These are phyloP conservation scores for Phialophora tarda DNA, from an alignment of 2,329 filamentous ascomycete genomes.

Conservation along the genomic window DNA sequence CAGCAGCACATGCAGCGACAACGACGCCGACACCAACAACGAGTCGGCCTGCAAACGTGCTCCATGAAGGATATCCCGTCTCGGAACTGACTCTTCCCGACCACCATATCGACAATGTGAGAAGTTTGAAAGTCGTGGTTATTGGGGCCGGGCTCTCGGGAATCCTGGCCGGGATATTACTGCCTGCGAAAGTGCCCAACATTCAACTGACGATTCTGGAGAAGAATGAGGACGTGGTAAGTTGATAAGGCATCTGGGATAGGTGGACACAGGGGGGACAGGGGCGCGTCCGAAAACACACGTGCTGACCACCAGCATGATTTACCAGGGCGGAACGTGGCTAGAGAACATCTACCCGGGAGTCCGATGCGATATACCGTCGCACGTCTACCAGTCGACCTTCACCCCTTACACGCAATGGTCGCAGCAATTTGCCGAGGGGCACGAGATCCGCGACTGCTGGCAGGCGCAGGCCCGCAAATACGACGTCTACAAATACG, in stretches of 20 bases:
- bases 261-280: not conserved
- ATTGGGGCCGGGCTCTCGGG: conserved; percentile 51
- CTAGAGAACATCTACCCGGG: conserved; percentile 44
- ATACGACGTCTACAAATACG: conserved; percentile 58
- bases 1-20: not conserved
- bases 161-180: conserved; percentile 47
- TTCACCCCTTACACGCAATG: conserved; percentile 39
- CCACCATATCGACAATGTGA: conserved; percentile 44
- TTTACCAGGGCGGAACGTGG: conserved; percentile 43
- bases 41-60: conserved; percentile 10
- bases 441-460: conserved; percentile 38
- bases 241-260: not conserved
- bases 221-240: conserved; percentile 36
- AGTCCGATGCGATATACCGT: conserved; percentile 40
- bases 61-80: conserved; percentile 17
- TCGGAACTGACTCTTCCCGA: conserved; percentile 39
- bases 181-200: conserved; percentile 48
- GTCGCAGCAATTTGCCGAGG: conserved; percentile 36
- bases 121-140: conserved; percentile 45
- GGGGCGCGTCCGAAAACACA: not conserved
- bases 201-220: conserved; percentile 34
- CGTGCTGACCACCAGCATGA: not conserved
- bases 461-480: conserved; percentile 35
- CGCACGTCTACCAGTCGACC: conserved; percentile 39
- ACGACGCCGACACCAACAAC: not conserved